Conservation (phyloP, 768 basidiomycete genomes). For the Clitopilus hobsonii region DNA sequence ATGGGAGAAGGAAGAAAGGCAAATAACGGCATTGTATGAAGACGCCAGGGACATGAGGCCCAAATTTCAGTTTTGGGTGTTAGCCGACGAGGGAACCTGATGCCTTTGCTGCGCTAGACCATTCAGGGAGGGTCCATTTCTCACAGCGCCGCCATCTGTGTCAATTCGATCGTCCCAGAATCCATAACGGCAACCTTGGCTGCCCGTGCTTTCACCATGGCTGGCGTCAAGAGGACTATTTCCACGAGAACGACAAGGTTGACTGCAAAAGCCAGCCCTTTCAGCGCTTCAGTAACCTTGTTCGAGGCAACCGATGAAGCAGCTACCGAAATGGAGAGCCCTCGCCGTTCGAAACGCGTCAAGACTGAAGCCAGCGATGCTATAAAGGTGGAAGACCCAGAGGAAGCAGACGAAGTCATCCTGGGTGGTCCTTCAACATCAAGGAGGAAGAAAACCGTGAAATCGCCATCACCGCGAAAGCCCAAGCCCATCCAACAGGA, state of each 20-base stretch:
- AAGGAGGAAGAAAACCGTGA: constrained; percentile 16
- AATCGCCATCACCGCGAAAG: constrained; percentile 43
- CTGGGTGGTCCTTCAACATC: constrained; percentile 10
- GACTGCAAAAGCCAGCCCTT: constrained; percentile 36
- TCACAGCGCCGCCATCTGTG: background rate
- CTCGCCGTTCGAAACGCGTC: constrained; percentile 22
- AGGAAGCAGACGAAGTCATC: constrained; percentile 1
- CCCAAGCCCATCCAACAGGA: constrained; percentile 49
- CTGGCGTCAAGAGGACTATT: constrained; percentile 12
- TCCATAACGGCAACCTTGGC: background rate
- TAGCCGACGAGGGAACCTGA: background rate
- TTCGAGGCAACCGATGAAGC: constrained; percentile 22
- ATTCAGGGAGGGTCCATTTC: constrained; percentile 5
- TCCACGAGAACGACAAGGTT: constrained; percentile 25
- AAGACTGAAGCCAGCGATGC: constrained; percentile 18
- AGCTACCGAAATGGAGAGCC: constrained; percentile 12
- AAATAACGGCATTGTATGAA: background rate
- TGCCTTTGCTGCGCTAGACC: constrained; percentile 3
- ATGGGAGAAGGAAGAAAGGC: background rate
- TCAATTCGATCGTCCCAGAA: background rate
- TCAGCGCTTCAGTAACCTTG: constrained; percentile 37
- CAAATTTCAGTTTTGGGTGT: background rate
- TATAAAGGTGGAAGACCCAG: constrained; percentile 5
- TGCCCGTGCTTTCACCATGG: constrained; percentile 6
- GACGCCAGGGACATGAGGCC: background rate